Evolutionary conservation across 306 rosid genomes (phyloP), one percentile per base, ranked within the genome.

Genomic region (Prunus armeniaca): DNA sequence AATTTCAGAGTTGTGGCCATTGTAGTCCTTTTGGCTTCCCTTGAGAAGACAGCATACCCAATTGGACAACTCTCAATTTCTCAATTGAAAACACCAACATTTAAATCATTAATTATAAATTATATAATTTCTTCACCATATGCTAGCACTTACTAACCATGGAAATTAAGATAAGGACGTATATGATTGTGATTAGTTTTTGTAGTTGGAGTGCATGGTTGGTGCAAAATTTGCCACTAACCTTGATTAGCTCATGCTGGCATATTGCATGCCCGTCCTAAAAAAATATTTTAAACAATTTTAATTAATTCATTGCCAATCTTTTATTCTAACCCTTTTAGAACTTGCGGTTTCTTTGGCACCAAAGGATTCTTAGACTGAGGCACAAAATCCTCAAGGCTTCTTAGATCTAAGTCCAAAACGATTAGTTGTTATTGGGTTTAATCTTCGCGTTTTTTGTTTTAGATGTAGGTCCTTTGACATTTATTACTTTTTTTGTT

Each of bases 31-130:
- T 67, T 58, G 19, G 69, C 58, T n/a, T 20, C 32, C 43, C 43
- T 34, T 52, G 38, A 63, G 65, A 60, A 32, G 77, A 61, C 80
- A 61, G 15, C 12, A 32, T 24, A 45, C 72, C 38, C 55, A 51
- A 60, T 49, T 51, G 54, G 28, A 9, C 57, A 52, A 14, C 18
- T 65, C 65, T 52, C 34, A 3, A 25, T 30, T 22, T 28, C 10
- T 60, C 2, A 43, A 19, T 14, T 41, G 41, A 38, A 41, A 66
- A 45, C 9, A 45, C n/a, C 17, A 30, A 0, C 24, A 12, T 64
- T 43, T 66, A 50, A 47, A 69, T 49, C 7, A 34, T 5, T 34
- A 34, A 5, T 34, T 34, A 34, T 34, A 34, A 34, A 34, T 34
- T 34, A 34, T 9, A 3, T 43, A 25, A 25, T 25, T 14, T 49